Percentiles rank a stretch among this genome's conserved stretches.
These are phyloP conservation scores for Aureobasidium sp. DNA, from an alignment of 2,329 filamentous ascomycete species.

Conservation along the genomic window DNA sequence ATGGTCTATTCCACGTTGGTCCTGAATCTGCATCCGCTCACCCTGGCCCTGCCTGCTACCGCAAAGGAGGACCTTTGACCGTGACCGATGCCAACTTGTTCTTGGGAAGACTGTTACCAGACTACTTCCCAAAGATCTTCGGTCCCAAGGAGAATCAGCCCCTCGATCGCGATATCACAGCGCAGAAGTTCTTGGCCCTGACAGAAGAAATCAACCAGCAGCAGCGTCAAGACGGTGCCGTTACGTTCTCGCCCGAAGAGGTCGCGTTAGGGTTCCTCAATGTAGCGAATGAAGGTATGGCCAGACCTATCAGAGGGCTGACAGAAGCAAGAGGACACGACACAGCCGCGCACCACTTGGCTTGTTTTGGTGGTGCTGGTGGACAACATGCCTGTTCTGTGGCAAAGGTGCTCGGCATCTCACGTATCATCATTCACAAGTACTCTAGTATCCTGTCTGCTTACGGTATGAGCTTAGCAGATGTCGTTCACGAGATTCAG, in stretches of 20 bases:
- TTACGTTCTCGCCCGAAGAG: conserved; percentile 31
- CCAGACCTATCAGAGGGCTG: conserved; percentile 25
- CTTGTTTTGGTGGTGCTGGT: conserved; percentile 29
- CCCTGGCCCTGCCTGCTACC: conserved; percentile 30
- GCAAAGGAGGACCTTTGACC: conserved; percentile 31
- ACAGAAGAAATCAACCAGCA: conserved; percentile 37
- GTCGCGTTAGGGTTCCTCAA: conserved; percentile 24
- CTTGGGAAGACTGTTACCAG: conserved; percentile 27
- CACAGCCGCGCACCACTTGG: conserved; percentile 23
- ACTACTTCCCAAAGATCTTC: conserved; percentile 30
- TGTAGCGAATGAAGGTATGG: conserved; percentile 28
- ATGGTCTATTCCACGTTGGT: conserved; percentile 23
- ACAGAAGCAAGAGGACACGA: conserved; percentile 26
- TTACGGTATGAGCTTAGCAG: conserved; percentile 42
- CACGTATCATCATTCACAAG: conserved; percentile 37
- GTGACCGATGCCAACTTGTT: conserved; percentile 31
- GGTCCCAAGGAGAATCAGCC: conserved; percentile 26
- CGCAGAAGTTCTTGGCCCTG: conserved; percentile 37
- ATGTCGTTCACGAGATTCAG: conserved; percentile 38
- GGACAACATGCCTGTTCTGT: conserved; percentile 42
- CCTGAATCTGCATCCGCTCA: conserved; percentile 32
- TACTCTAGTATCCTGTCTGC: conserved; percentile 43
- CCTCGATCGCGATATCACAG: conserved; percentile 37
- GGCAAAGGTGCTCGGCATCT: conserved; percentile 38
- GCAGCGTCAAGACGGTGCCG: conserved; percentile 37